phyloP scores from a whole-genome alignment of 2,329 filamentous ascomycete species.

The Pseudogymnoascus sp. region DNA sequence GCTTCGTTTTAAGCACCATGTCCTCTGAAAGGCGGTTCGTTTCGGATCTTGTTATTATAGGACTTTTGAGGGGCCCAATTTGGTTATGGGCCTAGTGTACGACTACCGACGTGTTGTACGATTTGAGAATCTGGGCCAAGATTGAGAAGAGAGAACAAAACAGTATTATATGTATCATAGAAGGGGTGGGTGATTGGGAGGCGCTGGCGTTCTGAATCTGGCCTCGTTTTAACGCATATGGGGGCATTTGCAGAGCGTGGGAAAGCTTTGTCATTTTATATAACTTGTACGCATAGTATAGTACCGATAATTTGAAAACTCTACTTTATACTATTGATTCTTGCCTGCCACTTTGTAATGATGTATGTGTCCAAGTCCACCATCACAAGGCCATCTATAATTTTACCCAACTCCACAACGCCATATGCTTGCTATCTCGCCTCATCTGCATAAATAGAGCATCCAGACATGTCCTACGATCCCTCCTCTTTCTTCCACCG shows the following conservation, averaged over 20 bases:
- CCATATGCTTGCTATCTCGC: neutral
- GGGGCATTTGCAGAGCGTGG: slow-evolving; percentile 4
- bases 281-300: slow-evolving; percentile 2
- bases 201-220: slow-evolving; percentile 6
- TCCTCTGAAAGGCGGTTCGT: neutral
- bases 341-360: neutral
- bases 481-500: neutral
- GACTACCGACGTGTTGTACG: slow-evolving; percentile 5
- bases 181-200: neutral
- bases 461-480: neutral
- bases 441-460: neutral
- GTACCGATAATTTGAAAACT: slow-evolving; percentile 5
- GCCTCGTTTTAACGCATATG: neutral
- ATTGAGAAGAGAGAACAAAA: neutral
- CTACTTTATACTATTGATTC: neutral
- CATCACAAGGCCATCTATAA: neutral
- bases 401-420: slow-evolving; percentile 2
- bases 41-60: slow-evolving; percentile 5
- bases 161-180: slow-evolving; percentile 3
- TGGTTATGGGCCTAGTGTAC: slow-evolving; percentile 1
- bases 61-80: neutral
- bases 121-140: neutral
- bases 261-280: slow-evolving; percentile 3
- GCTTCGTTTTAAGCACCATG: slow-evolving; percentile 1
- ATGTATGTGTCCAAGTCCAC: neutral